Evolutionary conservation across 495 filamentous ascomycete species (phyloP).

Genomic region (Hypoxylon perforatum): DNA sequence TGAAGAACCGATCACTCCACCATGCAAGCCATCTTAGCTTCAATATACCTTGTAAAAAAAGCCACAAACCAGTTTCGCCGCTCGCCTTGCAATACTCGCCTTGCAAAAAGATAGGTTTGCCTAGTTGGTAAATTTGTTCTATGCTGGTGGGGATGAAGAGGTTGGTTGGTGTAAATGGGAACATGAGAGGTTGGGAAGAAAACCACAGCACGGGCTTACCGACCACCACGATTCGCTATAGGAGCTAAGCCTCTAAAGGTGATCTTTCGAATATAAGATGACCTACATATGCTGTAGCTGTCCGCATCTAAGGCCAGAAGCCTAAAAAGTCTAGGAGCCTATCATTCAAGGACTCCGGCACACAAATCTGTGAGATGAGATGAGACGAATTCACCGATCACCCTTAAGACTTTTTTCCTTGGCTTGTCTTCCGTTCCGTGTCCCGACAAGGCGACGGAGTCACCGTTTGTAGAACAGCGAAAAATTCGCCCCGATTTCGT

Average conservation of each 20-base stretch:
- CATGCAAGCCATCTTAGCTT: neutral
- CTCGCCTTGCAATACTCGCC: conserved; percentile 18
- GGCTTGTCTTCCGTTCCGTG: neutral
- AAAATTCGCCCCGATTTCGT: conserved; percentile 11
- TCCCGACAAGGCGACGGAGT: conserved; percentile 20
- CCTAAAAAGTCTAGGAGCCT: no score
- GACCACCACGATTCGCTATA: neutral
- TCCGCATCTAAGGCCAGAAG: no score
- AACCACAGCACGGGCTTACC: conserved; percentile 2
- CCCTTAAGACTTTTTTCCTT: neutral
- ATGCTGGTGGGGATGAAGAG: conserved; percentile 16
- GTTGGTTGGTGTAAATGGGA: conserved; percentile 26
- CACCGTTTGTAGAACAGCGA: conserved; percentile 13
- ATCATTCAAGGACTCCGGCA: neutral
- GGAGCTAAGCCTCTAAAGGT: conserved; percentile 2
- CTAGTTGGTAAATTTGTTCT: conserved; percentile 8
- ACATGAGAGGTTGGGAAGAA: conserved; percentile 29
- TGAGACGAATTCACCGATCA: neutral
- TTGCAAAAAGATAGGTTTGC: conserved; percentile 13
- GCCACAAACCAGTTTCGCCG: conserved; percentile 7
- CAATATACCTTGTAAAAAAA: conserved; percentile 5
- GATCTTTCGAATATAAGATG: no score
- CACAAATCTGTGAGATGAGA: neutral
- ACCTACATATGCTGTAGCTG: no score
- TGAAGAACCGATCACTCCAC: neutral